phyloP scores from a whole-genome alignment of 1,284 basidiomycete species.

The Apiotrichum porosum region DNA sequence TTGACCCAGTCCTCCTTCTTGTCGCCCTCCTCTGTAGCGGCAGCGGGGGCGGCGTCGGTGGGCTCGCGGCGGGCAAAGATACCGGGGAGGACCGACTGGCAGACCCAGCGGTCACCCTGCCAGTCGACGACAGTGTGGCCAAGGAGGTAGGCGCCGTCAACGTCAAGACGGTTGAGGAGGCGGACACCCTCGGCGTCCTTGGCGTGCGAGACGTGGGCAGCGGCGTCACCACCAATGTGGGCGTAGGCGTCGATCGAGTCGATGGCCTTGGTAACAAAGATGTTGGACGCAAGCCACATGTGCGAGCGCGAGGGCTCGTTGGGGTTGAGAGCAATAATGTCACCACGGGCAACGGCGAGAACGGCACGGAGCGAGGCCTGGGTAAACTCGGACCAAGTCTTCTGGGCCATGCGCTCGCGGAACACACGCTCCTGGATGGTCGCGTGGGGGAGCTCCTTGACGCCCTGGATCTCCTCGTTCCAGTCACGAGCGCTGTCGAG shows the following conservation, averaged over 20 bases:
- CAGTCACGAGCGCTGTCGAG: slow-evolving; percentile 56
- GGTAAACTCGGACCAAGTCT: slow-evolving; percentile 55
- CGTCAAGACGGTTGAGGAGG: slow-evolving; percentile 54
- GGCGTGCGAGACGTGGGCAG: slow-evolving; percentile 54
- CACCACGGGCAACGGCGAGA: slow-evolving; percentile 52
- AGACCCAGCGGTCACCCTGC: slow-evolving; percentile 58
- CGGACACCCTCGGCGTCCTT: slow-evolving; percentile 57
- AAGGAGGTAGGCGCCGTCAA: slow-evolving; percentile 75
- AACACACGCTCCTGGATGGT: slow-evolving; percentile 54
- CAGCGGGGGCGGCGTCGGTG: slow-evolving; percentile 11
- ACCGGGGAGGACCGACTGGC: slow-evolving; percentile 56
- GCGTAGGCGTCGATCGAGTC: slow-evolving; percentile 55
- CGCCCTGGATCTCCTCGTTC: slow-evolving; percentile 58
- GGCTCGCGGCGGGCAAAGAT: slow-evolving; percentile 52
- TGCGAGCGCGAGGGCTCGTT: slow-evolving; percentile 54
- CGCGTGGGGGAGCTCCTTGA: slow-evolving; percentile 53
- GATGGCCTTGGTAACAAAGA: slow-evolving; percentile 57
- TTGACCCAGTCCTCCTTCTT: slow-evolving; percentile 48
- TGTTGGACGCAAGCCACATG: slow-evolving; percentile 57
- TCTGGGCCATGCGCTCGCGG: slow-evolving; percentile 55
- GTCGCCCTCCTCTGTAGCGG: slow-evolving; percentile 28
- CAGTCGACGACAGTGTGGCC: slow-evolving; percentile 60
- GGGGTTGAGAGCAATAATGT: slow-evolving; percentile 55
- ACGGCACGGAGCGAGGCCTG: slow-evolving; percentile 53
- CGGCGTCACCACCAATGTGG: slow-evolving; percentile 56